Conservation (phyloP, 345 rosid genomes). For the Gossypium australe region DNA sequence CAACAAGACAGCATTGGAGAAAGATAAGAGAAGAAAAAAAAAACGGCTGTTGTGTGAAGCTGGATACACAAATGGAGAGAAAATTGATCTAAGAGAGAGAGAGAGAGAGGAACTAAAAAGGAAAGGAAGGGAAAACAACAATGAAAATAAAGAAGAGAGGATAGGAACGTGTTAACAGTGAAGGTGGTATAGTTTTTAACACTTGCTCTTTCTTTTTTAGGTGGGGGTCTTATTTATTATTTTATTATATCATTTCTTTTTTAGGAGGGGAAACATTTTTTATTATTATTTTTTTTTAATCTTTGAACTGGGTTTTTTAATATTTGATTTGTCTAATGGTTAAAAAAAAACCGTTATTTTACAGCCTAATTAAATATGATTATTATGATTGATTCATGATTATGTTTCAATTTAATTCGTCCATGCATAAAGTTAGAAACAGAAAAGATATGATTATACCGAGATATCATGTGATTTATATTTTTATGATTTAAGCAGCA, state of each 20-base stretch:
- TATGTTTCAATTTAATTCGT: not conserved
- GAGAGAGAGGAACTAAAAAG: conserved; percentile 18
- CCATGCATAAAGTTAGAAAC: not conserved
- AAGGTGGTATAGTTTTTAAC: conserved; percentile 25
- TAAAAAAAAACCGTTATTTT: not conserved
- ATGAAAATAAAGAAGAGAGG: conserved; percentile 9
- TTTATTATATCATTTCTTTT: not conserved
- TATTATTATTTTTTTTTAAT: not conserved
- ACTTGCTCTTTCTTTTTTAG: conserved; percentile 36
- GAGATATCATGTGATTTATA: no score
- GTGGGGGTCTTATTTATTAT: not conserved
- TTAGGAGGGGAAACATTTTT: not conserved
- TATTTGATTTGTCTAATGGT: not conserved
- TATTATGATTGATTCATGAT: conserved; percentile 3
- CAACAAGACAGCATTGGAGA: not conserved
- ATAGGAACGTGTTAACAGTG: conserved; percentile 38
- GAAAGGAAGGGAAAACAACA: not conserved
- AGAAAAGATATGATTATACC: fast-evolving
- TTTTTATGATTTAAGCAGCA: no score
- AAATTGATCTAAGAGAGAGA: conserved; percentile 9
- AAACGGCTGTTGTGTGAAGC: conserved; percentile 10
- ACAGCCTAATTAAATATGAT: conserved; percentile 1
- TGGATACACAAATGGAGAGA: conserved; percentile 16
- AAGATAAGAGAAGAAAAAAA: not conserved
- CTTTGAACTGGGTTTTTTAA: not conserved